Evolutionary conservation across 495 filamentous ascomycete genomes (phyloP).

Genomic region (Gamarada debralockiae): DNA sequence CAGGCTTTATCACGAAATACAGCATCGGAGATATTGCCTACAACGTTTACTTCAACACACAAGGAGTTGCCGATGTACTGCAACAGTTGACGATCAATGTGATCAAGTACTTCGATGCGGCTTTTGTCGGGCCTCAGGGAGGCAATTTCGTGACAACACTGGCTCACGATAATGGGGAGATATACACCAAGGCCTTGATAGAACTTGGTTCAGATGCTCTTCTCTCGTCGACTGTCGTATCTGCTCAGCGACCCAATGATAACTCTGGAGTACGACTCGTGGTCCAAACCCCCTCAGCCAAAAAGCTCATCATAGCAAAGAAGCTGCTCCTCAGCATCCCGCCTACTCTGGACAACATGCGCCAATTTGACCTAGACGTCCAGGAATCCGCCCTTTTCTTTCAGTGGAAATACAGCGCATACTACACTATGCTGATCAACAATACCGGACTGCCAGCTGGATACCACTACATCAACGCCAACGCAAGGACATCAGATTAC

Average conservation of each 20-base stretch:
- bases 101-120: slow-evolving; percentile 22
- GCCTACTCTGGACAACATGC: slow-evolving; percentile 33
- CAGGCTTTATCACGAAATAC: slow-evolving; percentile 32
- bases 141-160: slow-evolving; percentile 23
- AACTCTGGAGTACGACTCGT: slow-evolving; percentile 19
- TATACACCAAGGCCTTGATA: slow-evolving; percentile 34
- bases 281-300: slow-evolving; percentile 31
- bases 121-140: not conserved
- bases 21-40: slow-evolving; percentile 19
- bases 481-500: slow-evolving; percentile 3
- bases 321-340: slow-evolving; percentile 44
- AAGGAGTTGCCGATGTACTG: slow-evolving; percentile 21
- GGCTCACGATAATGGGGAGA: slow-evolving; percentile 34
- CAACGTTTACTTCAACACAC: slow-evolving; percentile 7
- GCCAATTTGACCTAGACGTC: slow-evolving; percentile 30
- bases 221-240: slow-evolving; percentile 27
- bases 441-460: not conserved
- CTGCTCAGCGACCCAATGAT: slow-evolving; percentile 25
- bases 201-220: slow-evolving; percentile 29
- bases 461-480: slow-evolving; percentile 12
- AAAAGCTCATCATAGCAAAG: slow-evolving; percentile 35
- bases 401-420: slow-evolving; percentile 33
- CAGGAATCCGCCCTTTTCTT: slow-evolving; percentile 37
- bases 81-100: slow-evolving; percentile 24
- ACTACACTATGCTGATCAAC: slow-evolving; percentile 32